A percentile compares a stretch with the other conserved stretches of the same genome.
These are phyloP conservation scores for Myxozyma geophila DNA, from an alignment of 805 yeast genomes.

Conservation along the genomic window DNA sequence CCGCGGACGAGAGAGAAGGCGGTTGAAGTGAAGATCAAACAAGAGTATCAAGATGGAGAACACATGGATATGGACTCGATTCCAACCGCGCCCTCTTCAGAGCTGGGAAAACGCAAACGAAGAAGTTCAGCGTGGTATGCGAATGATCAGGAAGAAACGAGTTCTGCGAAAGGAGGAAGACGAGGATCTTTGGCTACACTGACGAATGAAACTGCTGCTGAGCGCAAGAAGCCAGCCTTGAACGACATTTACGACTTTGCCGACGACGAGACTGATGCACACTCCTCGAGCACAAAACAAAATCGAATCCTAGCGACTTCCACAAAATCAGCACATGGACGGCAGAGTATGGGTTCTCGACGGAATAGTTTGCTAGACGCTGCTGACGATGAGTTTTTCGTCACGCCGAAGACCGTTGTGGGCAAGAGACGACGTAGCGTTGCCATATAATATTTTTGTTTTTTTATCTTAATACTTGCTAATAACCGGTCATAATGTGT, in stretches of 20 bases:
- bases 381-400: not conserved
- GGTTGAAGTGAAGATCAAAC: slow-evolving; percentile 10
- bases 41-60: slow-evolving; percentile 13
- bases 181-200: not conserved
- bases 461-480: no score
- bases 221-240: not conserved
- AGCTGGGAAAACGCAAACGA: slow-evolving; percentile 16
- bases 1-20: slow-evolving; percentile 6
- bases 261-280: not conserved
- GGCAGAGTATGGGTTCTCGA: not conserved
- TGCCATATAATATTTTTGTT: not conserved
- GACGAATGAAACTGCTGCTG: not conserved
- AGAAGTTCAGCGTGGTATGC: slow-evolving; percentile 4
- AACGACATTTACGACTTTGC: slow-evolving; percentile 2
- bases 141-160: not conserved
- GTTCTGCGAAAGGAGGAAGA: not conserved
- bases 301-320: not conserved
- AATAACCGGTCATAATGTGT: not conserved
- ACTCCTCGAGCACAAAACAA: not conserved
- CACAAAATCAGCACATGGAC: not conserved
- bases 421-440: slow-evolving; percentile 15
- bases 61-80: slow-evolving; percentile 6
- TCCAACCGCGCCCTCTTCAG: not conserved
- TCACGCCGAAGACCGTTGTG: not conserved
- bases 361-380: not conserved